phyloP scores from a whole-genome alignment of 1,139 yeast species.

The Magnusiomyces tetraspermus region DNA sequence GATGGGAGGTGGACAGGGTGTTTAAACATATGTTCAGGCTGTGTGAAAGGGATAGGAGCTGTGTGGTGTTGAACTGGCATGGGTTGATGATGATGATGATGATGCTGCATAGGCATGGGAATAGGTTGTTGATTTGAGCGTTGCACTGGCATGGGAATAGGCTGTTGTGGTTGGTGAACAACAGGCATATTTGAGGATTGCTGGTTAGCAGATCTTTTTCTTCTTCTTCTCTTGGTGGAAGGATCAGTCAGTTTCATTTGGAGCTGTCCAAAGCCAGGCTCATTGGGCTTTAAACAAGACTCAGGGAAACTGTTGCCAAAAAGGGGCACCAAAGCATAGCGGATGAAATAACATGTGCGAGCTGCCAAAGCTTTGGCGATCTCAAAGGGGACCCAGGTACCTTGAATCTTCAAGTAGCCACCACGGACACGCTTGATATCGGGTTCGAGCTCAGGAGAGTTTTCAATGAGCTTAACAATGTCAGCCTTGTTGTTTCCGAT shows the following conservation, averaged over 20 bases:
- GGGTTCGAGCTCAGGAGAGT: constrained; percentile 59
- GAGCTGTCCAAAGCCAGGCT: constrained; percentile 61
- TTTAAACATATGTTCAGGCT: too few relatives aligned
- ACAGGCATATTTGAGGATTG: too few relatives aligned
- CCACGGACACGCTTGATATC: constrained; percentile 75
- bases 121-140: background rate
- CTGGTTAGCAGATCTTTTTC: constrained; percentile 7
- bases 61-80: background rate
- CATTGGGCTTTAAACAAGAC: constrained; percentile 56
- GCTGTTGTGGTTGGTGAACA: background rate
- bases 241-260: constrained; percentile 23
- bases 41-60: background rate
- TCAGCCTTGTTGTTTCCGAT: constrained; percentile 65
- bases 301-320: constrained; percentile 70
- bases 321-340: constrained; percentile 68
- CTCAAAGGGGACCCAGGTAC: constrained; percentile 81
- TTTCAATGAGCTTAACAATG: constrained; percentile 54
- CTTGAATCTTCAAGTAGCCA: constrained; percentile 87
- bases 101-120: constrained; percentile 3
- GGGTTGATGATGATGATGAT: background rate
- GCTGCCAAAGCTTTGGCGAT: constrained; percentile 61
- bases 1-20: background rate
- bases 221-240: constrained; percentile 6
- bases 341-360: constrained; percentile 67
- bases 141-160: too few relatives aligned